Percentiles rank a stretch among this genome's conserved stretches.
Conservation (phyloP, 345 rosid genomes). For the Salix exigua region DNA sequence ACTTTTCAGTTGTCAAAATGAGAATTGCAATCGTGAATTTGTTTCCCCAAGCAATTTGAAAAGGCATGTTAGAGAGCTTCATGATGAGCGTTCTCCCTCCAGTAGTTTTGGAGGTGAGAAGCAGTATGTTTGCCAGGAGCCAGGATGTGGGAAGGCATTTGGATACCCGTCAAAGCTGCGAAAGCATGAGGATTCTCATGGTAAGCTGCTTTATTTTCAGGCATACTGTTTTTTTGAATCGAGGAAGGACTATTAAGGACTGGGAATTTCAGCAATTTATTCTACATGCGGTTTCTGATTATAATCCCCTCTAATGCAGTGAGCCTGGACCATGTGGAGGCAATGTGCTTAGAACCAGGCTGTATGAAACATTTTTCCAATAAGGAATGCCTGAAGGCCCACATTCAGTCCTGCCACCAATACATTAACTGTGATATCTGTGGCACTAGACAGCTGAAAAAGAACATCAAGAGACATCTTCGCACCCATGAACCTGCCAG, state of each 20-base stretch:
- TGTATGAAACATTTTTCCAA: slow-evolving; percentile 78
- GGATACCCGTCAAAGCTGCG: slow-evolving; percentile 51
- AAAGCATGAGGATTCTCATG: slow-evolving; percentile 78
- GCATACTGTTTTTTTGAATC: neutral
- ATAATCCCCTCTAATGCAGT: slow-evolving; percentile 38
- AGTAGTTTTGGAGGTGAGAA: slow-evolving; percentile 17
- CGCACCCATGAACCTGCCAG: slow-evolving; percentile 46
- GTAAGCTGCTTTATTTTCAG: slow-evolving; percentile 27
- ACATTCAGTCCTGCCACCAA: slow-evolving; percentile 59
- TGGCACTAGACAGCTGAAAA: slow-evolving; percentile 56
- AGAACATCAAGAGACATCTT: slow-evolving; percentile 77
- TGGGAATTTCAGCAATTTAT: neutral
- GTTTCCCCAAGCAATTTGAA: slow-evolving; percentile 48
- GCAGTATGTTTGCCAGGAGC: slow-evolving; percentile 55
- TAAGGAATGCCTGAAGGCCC: slow-evolving; percentile 62
- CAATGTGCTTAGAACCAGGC: slow-evolving; percentile 65
- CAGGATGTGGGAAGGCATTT: slow-evolving; percentile 79
- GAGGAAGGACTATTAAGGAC: too few species aligned
- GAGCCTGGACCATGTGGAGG: slow-evolving; percentile 62
- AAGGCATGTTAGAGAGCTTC: slow-evolving; percentile 58
- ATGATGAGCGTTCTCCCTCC: slow-evolving; percentile 26
- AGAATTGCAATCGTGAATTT: slow-evolving; percentile 51
- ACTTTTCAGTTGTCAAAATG: slow-evolving; percentile 62
- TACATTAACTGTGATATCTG: slow-evolving; percentile 58
- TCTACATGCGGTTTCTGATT: slow-evolving; percentile 4